Conservation (phyloP, 169 alveolate species). For the Fabrea salina region DNA sequence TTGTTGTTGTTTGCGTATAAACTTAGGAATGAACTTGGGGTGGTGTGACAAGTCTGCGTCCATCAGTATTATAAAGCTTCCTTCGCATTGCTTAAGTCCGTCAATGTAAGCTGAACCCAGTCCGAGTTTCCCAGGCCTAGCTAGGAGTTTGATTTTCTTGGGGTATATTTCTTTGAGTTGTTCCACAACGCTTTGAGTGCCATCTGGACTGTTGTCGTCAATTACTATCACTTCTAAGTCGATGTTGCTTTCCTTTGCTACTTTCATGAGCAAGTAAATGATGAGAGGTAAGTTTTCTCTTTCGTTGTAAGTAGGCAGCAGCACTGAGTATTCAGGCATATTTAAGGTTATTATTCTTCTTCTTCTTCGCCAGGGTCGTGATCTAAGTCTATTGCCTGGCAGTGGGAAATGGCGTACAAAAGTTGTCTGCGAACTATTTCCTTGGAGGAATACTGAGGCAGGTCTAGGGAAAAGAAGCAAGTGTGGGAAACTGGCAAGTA, state of each 20-base stretch:
- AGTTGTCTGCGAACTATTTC: slow-evolving; percentile 41
- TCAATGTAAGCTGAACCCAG: slow-evolving; percentile 96
- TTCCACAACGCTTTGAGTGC: slow-evolving; percentile 86
- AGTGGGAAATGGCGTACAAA: slow-evolving; percentile 53
- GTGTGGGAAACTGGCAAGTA: slow-evolving; percentile 58
- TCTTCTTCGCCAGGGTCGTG: too few relatives aligned
- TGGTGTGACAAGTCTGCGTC: slow-evolving; percentile 98
- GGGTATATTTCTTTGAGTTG: slow-evolving; percentile 85
- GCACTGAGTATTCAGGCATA: slow-evolving; percentile 82
- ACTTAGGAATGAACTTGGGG: slow-evolving; percentile 91
- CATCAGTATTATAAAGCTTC: slow-evolving; percentile 93
- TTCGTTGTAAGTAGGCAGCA: slow-evolving; percentile 95
- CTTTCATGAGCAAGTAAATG: slow-evolving; percentile 82
- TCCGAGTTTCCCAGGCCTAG: slow-evolving; percentile 94
- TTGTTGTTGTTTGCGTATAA: slow-evolving; percentile 86
- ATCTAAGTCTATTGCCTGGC: slow-evolving; percentile 33
- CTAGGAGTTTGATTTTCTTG: slow-evolving; percentile 75
- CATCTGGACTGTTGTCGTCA: slow-evolving; percentile 96
- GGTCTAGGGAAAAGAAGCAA: slow-evolving; percentile 62
- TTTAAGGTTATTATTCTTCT: too few relatives aligned
- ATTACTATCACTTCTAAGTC: slow-evolving; percentile 91
- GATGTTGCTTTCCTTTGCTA: slow-evolving; percentile 73
- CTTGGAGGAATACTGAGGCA: slow-evolving; percentile 55
- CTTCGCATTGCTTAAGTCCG: slow-evolving; percentile 89
- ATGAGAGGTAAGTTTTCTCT: slow-evolving; percentile 92